Percentiles rank a stretch among this genome's conserved stretches.
Conservation (phyloP, 768 basidiomycete species). For the Kwoniella europaea region DNA sequence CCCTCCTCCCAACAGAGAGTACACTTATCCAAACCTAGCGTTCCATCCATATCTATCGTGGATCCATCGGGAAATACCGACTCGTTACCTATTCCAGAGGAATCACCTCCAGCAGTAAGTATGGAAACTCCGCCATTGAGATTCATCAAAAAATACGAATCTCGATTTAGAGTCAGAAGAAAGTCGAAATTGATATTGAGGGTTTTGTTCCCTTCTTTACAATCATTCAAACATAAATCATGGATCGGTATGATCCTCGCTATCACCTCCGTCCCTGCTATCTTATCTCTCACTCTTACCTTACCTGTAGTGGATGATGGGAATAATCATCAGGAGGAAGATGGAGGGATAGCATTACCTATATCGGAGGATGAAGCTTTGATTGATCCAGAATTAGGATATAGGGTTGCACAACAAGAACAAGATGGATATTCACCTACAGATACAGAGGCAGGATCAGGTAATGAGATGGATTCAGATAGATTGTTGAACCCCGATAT, state of each 20-base stretch:
- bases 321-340: constrained; percentile 19
- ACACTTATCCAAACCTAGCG: constrained; percentile 13
- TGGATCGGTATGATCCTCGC: constrained; percentile 73
- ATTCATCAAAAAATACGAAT: constrained; percentile 20
- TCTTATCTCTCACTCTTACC: constrained; percentile 82
- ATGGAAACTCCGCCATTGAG: no score
- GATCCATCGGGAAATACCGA: constrained; percentile 51
- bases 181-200: constrained; percentile 60
- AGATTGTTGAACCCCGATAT: constrained; percentile 37
- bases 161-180: constrained; percentile 37
- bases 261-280: constrained; percentile 82
- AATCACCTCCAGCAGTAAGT: constrained; percentile 11
- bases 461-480: constrained; percentile 31
- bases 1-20: constrained; percentile 14
- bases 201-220: constrained; percentile 83
- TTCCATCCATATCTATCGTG: constrained; percentile 46
- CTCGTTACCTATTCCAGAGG: neutral
- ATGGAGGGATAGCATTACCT: constrained; percentile 45
- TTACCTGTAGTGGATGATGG: constrained; percentile 83
- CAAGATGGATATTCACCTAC: neutral
- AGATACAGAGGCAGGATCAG: constrained; percentile 9
- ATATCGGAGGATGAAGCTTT: constrained; percentile 73
- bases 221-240: constrained; percentile 73
- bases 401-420: constrained; percentile 51
- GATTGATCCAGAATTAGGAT: constrained; percentile 68